Percentiles rank a stretch among this genome's conserved stretches.
phyloP scores from a whole-genome alignment of 164 flowering plant species.

The Chimonanthus salicifolius region DNA sequence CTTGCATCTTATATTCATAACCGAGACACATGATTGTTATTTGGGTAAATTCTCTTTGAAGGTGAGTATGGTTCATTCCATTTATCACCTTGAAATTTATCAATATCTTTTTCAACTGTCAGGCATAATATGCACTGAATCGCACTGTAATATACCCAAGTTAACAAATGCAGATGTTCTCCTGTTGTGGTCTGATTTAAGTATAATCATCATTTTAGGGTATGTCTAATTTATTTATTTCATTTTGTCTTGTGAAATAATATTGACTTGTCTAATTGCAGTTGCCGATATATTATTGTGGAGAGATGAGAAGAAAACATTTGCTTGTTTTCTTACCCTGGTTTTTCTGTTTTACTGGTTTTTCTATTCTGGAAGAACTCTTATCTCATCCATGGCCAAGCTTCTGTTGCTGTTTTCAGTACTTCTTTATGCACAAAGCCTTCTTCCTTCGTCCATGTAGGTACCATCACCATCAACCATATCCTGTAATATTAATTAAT shows the following conservation, averaged over 20 bases:
- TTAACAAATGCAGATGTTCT: background rate
- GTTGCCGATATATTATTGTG: slow-evolving; percentile 88
- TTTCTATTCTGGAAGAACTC: slow-evolving; percentile 61
- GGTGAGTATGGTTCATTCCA: background rate
- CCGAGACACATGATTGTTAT: background rate
- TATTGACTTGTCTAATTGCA: slow-evolving; percentile 36
- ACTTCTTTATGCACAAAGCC: slow-evolving; percentile 37
- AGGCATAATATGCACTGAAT: background rate
- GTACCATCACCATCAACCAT: slow-evolving; percentile 21
- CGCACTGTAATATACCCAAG: background rate
- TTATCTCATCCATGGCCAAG: slow-evolving; percentile 59
- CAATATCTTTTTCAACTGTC: background rate
- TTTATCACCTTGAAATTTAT: background rate
- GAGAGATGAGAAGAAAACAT: slow-evolving; percentile 84
- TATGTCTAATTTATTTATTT: background rate
- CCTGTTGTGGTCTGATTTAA: background rate
- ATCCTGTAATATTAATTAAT: background rate
- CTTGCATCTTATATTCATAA: background rate
- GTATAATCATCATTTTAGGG: background rate
- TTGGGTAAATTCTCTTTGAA: background rate
- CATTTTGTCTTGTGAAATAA: slow-evolving; percentile 14
- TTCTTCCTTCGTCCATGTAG: slow-evolving; percentile 59
- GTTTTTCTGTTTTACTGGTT: slow-evolving; percentile 66
- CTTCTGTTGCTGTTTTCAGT: slow-evolving; percentile 44
- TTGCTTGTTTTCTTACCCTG: slow-evolving; percentile 44